These are phyloP conservation scores for Cadophora sp. DNA, from an alignment of 2,329 filamentous ascomycete genomes.

Conservation along the genomic window DNA sequence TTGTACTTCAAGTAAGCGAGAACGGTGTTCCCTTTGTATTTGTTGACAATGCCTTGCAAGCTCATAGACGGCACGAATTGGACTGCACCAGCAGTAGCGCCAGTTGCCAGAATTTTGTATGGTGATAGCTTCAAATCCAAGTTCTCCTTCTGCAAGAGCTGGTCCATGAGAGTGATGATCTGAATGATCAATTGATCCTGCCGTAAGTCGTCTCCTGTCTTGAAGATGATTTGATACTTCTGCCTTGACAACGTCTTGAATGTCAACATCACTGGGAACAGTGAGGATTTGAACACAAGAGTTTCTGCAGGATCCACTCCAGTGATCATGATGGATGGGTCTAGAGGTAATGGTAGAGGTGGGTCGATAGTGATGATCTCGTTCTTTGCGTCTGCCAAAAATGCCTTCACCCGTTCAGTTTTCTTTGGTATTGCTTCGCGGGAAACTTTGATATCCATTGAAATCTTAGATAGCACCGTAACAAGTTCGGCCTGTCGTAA, in stretches of 20 bases:
- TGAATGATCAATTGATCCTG: conserved; percentile 98
- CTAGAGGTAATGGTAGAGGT: conserved; percentile 85
- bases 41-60: conserved; percentile 81
- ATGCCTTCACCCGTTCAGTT: conserved; percentile 82
- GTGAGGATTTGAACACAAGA: conserved; percentile 92
- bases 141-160: conserved; percentile 93
- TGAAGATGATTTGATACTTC: conserved; percentile 94
- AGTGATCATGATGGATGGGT: conserved; percentile 80
- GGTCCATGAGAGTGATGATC: conserved; percentile 98
- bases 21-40: conserved; percentile 76
- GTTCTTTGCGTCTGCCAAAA: conserved; percentile 87
- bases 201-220: conserved; percentile 92
- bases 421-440: conserved; percentile 77
- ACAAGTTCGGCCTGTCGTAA: conserved; percentile 90
- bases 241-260: conserved; percentile 82
- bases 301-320: conserved; percentile 85
- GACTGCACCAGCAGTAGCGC: conserved; percentile 85
- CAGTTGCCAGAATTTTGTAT: conserved; percentile 95
- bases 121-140: conserved; percentile 93
- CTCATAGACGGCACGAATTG: conserved; percentile 91
- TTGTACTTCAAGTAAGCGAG: conserved; percentile 87
- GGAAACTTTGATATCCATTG: conserved; percentile 84
- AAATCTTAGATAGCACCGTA: conserved; percentile 84
- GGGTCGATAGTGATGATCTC: conserved; percentile 85
- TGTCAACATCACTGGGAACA: conserved; percentile 88